Conservation (phyloP, 208 protist species). For the Crithidia fasciculata region DNA sequence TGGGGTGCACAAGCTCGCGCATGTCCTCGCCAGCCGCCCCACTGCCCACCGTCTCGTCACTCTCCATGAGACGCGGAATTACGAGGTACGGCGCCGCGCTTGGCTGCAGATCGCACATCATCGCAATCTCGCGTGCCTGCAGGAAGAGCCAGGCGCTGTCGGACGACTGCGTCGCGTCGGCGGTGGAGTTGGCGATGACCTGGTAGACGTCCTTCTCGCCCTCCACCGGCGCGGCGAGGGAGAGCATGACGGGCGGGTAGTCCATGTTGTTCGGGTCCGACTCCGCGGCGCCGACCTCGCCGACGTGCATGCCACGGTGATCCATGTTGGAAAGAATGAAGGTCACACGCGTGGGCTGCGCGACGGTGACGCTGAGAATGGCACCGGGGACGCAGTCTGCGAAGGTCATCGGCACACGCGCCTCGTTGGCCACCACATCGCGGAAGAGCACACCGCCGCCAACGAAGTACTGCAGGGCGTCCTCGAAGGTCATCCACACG, state of each 20-base stretch:
- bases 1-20: constrained; percentile 40
- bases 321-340: constrained; percentile 78
- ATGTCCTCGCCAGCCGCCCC: constrained; percentile 34
- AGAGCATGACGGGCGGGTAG: constrained; percentile 88
- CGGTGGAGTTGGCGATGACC: constrained; percentile 69
- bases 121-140: constrained; percentile 80
- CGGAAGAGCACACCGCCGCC: constrained; percentile 80
- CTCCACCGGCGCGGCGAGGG: constrained; percentile 46
- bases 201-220: constrained; percentile 38
- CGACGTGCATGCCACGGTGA: constrained; percentile 41
- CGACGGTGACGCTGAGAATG: constrained; percentile 68
- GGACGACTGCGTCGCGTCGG: constrained; percentile 54
- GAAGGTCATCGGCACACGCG: constrained; percentile 79
- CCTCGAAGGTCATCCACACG: constrained; percentile 79
- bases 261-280: constrained; percentile 40
- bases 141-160: constrained; percentile 77
- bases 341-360: constrained; percentile 41
- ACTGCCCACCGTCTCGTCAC: constrained; percentile 39
- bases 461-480: constrained; percentile 77
- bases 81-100: constrained; percentile 69
- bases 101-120: constrained; percentile 62
- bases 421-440: constrained; percentile 42
- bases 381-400: constrained; percentile 59
- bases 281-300: constrained; percentile 30
- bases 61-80: constrained; percentile 79